Conservation (phyloP, 192 early-diverging fungal genomes). For the Fimicolochytrium jonesii region DNA sequence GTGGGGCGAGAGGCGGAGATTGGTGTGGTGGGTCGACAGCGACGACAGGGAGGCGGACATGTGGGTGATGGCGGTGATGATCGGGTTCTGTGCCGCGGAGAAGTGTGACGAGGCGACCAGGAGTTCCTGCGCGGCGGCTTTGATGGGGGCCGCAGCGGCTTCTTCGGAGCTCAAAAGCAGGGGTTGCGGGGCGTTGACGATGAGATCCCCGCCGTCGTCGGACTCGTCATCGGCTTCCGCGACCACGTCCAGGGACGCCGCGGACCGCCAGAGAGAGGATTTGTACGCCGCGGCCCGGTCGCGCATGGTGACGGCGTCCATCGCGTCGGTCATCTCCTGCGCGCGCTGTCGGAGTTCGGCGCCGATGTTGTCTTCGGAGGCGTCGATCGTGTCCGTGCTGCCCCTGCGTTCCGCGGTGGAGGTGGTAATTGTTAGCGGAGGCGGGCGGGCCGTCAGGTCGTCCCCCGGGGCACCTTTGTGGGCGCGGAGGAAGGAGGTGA, state of each 20-base stretch:
- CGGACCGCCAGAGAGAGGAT: too few species aligned
- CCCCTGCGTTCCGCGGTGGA: too few species aligned
- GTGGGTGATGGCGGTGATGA: constrained; percentile 30
- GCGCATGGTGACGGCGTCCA: too few species aligned
- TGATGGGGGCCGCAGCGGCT: constrained; percentile 45
- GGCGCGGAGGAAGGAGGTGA: constrained; percentile 25
- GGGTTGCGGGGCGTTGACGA: constrained; percentile 45
- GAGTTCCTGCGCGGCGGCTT: constrained; percentile 53
- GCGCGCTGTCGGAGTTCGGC: too few species aligned
- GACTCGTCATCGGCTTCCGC: too few species aligned
- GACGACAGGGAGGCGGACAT: constrained; percentile 34
- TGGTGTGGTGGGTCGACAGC: constrained; percentile 31
- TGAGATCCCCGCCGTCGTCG: too few species aligned
- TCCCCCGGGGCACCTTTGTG: constrained; percentile 17
- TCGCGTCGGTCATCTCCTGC: too few species aligned
- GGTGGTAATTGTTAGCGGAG: too few species aligned
- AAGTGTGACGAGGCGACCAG: constrained; percentile 47
- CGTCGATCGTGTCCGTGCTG: too few species aligned
- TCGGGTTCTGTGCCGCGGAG: constrained; percentile 37
- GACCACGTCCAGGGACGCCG: too few species aligned
- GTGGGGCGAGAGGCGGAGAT: constrained; percentile 8
- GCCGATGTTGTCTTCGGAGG: too few species aligned
- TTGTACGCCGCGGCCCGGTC: too few species aligned
- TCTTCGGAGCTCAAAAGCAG: constrained; percentile 37
- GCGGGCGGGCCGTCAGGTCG: not conserved